Evolutionary conservation across 805 yeast genomes (phyloP).

Genomic region (Kurtzmaniella cleridarum): DNA sequence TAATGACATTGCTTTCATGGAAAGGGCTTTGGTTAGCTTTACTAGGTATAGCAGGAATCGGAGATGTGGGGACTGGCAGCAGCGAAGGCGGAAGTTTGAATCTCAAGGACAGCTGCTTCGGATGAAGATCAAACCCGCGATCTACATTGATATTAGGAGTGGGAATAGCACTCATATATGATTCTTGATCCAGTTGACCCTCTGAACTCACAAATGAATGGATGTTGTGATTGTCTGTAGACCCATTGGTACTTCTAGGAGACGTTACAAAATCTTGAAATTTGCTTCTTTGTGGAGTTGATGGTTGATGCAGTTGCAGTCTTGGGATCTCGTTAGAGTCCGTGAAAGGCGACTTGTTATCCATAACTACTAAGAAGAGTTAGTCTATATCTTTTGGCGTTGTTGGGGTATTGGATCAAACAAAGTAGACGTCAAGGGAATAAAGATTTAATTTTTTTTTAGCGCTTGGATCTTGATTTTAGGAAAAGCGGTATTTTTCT

Average conservation of each 20-base stretch:
- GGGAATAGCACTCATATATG: slow-evolving; percentile 17
- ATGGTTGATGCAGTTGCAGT: too few species aligned
- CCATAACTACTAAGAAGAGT: background rate
- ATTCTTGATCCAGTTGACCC: slow-evolving; percentile 7
- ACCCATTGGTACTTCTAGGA: background rate
- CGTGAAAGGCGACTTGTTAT: slow-evolving; percentile 1
- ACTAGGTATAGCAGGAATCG: slow-evolving; percentile 2
- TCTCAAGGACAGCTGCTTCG: slow-evolving; percentile 18
- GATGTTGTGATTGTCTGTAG: background rate
- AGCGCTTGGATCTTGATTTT: too few species aligned
- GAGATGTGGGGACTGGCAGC: slow-evolving; percentile 1
- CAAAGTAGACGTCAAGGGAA: too few species aligned
- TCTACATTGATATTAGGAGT: slow-evolving; percentile 19
- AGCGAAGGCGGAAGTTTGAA: slow-evolving; percentile 23
- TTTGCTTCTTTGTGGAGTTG: background rate
- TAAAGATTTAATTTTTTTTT: too few species aligned
- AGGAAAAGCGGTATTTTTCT: too few species aligned
- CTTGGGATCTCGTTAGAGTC: background rate
- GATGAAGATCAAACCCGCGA: slow-evolving; percentile 5
- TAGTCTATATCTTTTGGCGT: too few species aligned
- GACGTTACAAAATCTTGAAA: background rate
- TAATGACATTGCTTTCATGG: slow-evolving; percentile 18
- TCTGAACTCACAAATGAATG: background rate
- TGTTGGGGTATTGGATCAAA: too few species aligned
- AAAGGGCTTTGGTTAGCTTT: slow-evolving; percentile 15